Conservation (phyloP, 768 basidiomycete genomes). For the Lyophyllum shimeji region DNA sequence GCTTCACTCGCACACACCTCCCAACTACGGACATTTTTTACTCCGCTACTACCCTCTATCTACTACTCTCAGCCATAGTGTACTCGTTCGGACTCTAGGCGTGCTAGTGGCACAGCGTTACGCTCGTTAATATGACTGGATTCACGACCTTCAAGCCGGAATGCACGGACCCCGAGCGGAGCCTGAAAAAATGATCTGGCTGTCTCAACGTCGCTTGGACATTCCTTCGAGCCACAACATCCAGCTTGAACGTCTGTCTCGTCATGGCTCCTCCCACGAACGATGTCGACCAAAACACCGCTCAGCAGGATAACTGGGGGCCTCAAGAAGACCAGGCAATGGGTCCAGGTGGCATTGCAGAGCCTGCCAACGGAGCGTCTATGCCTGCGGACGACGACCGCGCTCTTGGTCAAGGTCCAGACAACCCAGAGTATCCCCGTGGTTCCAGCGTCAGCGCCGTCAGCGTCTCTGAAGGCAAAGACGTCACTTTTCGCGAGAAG, state of each 20-base stretch:
- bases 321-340: constrained; percentile 48
- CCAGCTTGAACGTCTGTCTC: constrained; percentile 7
- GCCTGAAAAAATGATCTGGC: constrained; percentile 15
- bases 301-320: constrained; percentile 48
- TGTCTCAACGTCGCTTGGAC: constrained; percentile 12
- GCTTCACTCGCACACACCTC: neutral
- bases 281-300: constrained; percentile 29
- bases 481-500: constrained; percentile 66
- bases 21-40: constrained; percentile 12
- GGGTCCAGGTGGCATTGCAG: constrained; percentile 40
- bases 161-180: constrained; percentile 21
- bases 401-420: constrained; percentile 42
- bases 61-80: constrained; percentile 13
- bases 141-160: neutral
- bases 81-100: constrained; percentile 12
- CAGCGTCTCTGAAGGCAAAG: constrained; percentile 39
- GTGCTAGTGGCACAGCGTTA: constrained; percentile 11
- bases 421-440: constrained; percentile 52
- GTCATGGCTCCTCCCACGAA: constrained; percentile 19
- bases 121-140: constrained; percentile 5
- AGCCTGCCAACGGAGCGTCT: constrained; percentile 44
- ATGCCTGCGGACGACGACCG: constrained; percentile 52
- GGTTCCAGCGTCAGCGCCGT: constrained; percentile 48
- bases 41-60: constrained; percentile 11
- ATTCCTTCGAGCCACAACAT: constrained; percentile 8